Conservation (phyloP, 2,329 filamentous ascomycete genomes). For the Xylaria sp. region DNA sequence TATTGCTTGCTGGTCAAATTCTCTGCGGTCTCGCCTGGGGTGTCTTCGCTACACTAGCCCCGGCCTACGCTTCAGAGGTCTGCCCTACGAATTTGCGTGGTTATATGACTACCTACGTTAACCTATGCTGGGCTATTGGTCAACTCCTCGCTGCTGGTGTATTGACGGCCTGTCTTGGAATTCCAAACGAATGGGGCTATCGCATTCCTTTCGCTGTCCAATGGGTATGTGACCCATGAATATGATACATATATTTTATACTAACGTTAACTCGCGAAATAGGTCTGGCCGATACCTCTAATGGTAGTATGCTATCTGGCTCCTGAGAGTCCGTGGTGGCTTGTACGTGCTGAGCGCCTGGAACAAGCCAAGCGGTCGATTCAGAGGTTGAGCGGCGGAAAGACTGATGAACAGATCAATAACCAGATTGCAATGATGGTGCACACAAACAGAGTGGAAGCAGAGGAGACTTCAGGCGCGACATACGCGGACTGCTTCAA, state of each 20-base stretch:
- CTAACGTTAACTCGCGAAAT: background rate
- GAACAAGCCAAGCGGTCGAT: slow-evolving; percentile 52
- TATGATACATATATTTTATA: background rate
- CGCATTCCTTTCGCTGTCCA: slow-evolving; percentile 58
- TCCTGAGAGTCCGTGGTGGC: slow-evolving; percentile 61
- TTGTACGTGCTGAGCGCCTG: slow-evolving; percentile 54
- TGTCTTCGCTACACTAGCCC: slow-evolving; percentile 49
- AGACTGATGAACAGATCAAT: slow-evolving; percentile 51
- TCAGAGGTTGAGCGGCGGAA: slow-evolving; percentile 49
- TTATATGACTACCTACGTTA: slow-evolving; percentile 58
- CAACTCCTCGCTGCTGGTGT: slow-evolving; percentile 56
- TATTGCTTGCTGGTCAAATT: slow-evolving; percentile 47
- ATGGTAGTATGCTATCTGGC: slow-evolving; percentile 54
- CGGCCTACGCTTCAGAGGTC: slow-evolving; percentile 52
- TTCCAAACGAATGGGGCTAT: slow-evolving; percentile 55
- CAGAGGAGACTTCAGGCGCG: slow-evolving; percentile 53
- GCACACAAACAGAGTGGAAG: slow-evolving; percentile 58
- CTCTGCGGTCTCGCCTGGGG: slow-evolving; percentile 50
- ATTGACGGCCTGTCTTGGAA: slow-evolving; percentile 52
- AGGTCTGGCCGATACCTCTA: slow-evolving; percentile 56
- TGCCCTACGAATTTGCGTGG: slow-evolving; percentile 50
- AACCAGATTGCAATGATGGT: slow-evolving; percentile 58
- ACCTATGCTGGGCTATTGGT: slow-evolving; percentile 60
- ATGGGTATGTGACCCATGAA: slow-evolving; percentile 48
- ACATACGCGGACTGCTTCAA: slow-evolving; percentile 62